These are phyloP conservation scores for Arachis stenosperma DNA, from an alignment of 306 rosid genomes.

Conservation along the genomic window DNA sequence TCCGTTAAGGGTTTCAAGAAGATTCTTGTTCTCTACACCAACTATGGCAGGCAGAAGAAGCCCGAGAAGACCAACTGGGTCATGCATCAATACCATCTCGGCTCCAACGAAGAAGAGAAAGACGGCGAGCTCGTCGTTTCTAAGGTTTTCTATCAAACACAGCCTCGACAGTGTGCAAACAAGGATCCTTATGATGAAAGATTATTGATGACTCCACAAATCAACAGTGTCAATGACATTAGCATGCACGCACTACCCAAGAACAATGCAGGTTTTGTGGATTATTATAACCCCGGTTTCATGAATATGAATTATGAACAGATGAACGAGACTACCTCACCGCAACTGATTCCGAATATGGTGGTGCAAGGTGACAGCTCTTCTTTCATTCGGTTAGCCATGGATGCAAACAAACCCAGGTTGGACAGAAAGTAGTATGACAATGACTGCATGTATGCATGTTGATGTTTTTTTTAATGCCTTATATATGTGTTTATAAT, in stretches of 20 bases:
- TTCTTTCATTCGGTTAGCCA: conserved; percentile 59
- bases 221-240: conserved; percentile 23
- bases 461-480: conserved; percentile 14
- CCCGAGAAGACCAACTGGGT: conserved; percentile 94
- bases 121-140: conserved; percentile 88
- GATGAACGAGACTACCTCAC: conserved; percentile 54
- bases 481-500: neutral
- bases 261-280: conserved; percentile 49
- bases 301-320: conserved; percentile 58
- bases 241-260: conserved; percentile 21
- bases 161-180: conserved; percentile 73
- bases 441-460: conserved; percentile 33
- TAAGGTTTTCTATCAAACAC: conserved; percentile 89
- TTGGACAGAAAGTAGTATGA: conserved; percentile 45
- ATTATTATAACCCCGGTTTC: conserved; percentile 56
- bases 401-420: conserved; percentile 71
- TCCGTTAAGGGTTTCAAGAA: conserved; percentile 78
- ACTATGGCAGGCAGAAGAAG: conserved; percentile 83
- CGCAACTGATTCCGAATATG: conserved; percentile 73
- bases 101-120: conserved; percentile 79
- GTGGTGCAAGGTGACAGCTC: conserved; percentile 80
- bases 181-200: conserved; percentile 50
- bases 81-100: conserved; percentile 96
- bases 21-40: conserved; percentile 88
- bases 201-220: conserved; percentile 32